Conservation (phyloP, 164 flowering plant genomes). For the Magnolia kwangsiensis region DNA sequence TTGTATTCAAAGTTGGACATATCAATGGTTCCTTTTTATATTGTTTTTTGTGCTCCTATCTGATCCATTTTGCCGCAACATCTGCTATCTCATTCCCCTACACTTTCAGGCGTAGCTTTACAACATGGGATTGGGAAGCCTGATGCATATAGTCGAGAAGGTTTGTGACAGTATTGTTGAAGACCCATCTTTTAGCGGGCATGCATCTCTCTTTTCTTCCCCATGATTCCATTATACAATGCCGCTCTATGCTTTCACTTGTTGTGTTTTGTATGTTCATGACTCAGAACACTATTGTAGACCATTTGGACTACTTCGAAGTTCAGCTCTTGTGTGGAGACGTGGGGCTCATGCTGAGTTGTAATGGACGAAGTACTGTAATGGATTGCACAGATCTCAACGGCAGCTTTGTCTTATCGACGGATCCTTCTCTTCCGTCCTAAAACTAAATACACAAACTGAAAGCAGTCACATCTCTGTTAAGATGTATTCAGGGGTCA, state of each 20-base stretch:
- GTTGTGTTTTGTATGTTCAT: slow-evolving; percentile 60
- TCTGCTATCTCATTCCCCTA: background rate
- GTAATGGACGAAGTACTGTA: slow-evolving; percentile 38
- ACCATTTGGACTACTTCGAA: slow-evolving; percentile 71
- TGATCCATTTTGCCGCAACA: too few relatives aligned
- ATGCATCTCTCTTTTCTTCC: background rate
- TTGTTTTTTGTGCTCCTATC: too few relatives aligned
- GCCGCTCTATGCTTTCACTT: background rate
- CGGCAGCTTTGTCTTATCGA: slow-evolving; percentile 58
- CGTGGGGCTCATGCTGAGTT: slow-evolving; percentile 58
- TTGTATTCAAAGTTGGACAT: too few relatives aligned
- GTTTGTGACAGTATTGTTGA: slow-evolving; percentile 91
- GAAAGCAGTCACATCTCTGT: background rate
- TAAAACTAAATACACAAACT: slow-evolving; percentile 15
- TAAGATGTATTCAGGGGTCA: background rate
- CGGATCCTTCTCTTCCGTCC: slow-evolving; percentile 31
- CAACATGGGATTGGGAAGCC: slow-evolving; percentile 56
- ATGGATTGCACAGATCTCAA: slow-evolving; percentile 33
- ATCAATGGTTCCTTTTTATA: too few relatives aligned
- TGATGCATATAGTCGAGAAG: slow-evolving; percentile 64
- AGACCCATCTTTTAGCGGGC: slow-evolving; percentile 93
- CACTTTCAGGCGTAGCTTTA: slow-evolving; percentile 77
- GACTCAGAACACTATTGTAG: slow-evolving; percentile 67
- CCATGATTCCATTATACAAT: background rate
- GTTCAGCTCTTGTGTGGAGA: slow-evolving; percentile 46